Base-by-base conservation (phyloP, 2,329 filamentous ascomycete genomes). In the Colletotrichum eleusines region DNA sequence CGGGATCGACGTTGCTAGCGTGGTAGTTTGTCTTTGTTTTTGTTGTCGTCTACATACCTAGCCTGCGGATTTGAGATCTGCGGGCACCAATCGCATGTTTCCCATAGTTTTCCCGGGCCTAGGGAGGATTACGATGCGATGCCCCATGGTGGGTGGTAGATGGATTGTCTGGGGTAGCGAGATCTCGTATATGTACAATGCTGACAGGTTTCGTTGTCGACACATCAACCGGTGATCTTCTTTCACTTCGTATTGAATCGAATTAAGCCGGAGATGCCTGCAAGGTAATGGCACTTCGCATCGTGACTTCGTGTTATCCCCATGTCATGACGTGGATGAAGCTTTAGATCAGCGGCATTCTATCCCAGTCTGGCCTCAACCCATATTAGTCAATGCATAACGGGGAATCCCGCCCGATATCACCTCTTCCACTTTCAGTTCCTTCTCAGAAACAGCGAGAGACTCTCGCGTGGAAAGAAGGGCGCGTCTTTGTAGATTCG, bases 81-180 rank as follows among this genome's bases (percentile, higher is more conserved):
- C 61, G 61, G 66, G 61, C 66, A 69, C 66, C 61, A 66, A 65
- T 69, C 53, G 53, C 31, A 53, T 38, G 18, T 40, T 51, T 40
- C 53, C 44, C 2, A 35, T 8, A 12, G 18, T 33, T 38, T 26
- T 28, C 28, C 35, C 35, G 20, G n/a, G 28, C 16, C 26, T n/a
- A 54, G 26, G 35, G 38, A 54, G 35, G 62, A 16, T n/a, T 12
- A 8, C 38, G 38, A 42, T 31, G 65, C 48, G 42, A 58, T 54
- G 35, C 23, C 18, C 18, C 11, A 35, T 55, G 53, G 53, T 57
- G 40, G 55, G 40, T 42, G 38, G 38, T 31, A 46, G 38, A 53
- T 54, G 46, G 16, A 31, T 31, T 35, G 60, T 63, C 60, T 53
- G 60, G 42, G 51, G 60, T 65, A 54, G 28, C 35, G 33, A 58